These are phyloP conservation scores for Globisporangium spiculum DNA, from an alignment of 352 stramenopile genomes.

Conservation along the genomic window DNA sequence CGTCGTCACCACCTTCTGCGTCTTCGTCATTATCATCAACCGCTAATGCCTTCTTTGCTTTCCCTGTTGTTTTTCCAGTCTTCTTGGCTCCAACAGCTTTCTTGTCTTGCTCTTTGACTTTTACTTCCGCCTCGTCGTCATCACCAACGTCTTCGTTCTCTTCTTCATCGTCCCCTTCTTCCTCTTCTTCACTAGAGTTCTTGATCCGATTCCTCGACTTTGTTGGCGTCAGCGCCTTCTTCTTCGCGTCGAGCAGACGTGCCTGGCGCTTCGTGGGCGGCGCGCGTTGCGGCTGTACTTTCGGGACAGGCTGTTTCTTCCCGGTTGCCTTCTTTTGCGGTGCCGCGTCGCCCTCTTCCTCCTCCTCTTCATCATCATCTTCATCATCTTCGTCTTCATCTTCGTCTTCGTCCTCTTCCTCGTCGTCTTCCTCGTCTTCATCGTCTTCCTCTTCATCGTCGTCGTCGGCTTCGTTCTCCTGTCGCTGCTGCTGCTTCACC, in stretches of 20 bases:
- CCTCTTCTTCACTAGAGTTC: constrained; percentile 14
- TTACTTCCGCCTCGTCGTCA: constrained; percentile 4
- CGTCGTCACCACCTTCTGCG: background rate
- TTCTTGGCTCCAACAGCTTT: constrained; percentile 6
- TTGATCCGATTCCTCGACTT: constrained; percentile 22
- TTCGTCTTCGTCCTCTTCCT: constrained; percentile 17
- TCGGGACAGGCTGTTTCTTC: constrained; percentile 23
- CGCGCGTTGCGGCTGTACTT: constrained; percentile 20
- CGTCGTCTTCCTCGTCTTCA: constrained; percentile 21
- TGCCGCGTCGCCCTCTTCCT: constrained; percentile 21
- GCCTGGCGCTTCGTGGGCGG: constrained; percentile 23
- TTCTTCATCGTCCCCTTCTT: constrained; percentile 21
- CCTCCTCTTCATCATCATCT: constrained; percentile 22
- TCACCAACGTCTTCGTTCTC: constrained; percentile 13
- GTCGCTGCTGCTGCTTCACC: constrained; percentile 20
- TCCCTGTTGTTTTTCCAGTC: background rate
- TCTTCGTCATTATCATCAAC: constrained; percentile 18
- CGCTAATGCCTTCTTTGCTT: constrained; percentile 14
- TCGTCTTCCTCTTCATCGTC: constrained; percentile 29
- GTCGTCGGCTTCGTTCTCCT: constrained; percentile 37
- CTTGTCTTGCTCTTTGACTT: constrained; percentile 7
- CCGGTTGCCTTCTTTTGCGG: constrained; percentile 31
- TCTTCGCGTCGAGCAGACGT: constrained; percentile 19
- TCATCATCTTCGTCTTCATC: constrained; percentile 25
- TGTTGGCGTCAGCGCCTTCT: constrained; percentile 9